Percentiles rank a stretch among this genome's conserved stretches.
Conservation (phyloP, 441 rosid genomes). For the Erysimum cheiri region DNA sequence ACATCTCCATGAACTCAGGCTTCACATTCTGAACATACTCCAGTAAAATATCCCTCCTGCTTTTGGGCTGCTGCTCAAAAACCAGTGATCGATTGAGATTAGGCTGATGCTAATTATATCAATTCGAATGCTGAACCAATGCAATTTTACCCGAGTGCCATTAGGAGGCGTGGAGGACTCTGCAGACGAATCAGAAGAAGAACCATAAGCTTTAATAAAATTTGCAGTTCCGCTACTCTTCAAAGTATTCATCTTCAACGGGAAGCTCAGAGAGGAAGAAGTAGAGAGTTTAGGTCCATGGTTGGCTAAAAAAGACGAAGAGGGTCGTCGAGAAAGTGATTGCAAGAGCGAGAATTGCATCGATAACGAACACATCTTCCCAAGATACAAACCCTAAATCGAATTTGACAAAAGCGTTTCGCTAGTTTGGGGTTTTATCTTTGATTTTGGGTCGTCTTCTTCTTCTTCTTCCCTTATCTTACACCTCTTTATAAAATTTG, state of each 20-base stretch:
- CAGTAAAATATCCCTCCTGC: slow-evolving; percentile 81
- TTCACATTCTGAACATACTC: slow-evolving; percentile 97
- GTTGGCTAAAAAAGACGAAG: slow-evolving; percentile 39
- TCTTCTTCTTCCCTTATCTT: too few relatives aligned
- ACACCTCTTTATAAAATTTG: too few relatives aligned
- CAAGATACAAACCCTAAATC: not conserved
- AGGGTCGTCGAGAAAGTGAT: slow-evolving; percentile 41
- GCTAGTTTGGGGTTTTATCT: not conserved
- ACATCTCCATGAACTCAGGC: slow-evolving; percentile 95
- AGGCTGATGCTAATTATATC: too few relatives aligned
- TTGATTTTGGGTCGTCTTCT: not conserved
- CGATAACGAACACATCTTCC: slow-evolving; percentile 60
- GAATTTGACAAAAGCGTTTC: not conserved
- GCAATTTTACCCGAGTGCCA: slow-evolving; percentile 61
- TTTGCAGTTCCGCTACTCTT: slow-evolving; percentile 33
- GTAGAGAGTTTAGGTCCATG: slow-evolving; percentile 45
- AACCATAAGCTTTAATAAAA: slow-evolving; percentile 62
- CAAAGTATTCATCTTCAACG: slow-evolving; percentile 27
- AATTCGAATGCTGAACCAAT: too few relatives aligned
- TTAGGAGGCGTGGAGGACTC: slow-evolving; percentile 65
- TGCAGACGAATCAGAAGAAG: slow-evolving; percentile 56
- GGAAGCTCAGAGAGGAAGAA: slow-evolving; percentile 49
- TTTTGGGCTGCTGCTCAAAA: slow-evolving; percentile 52
- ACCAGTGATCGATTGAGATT: too few relatives aligned
- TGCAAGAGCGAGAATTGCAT: slow-evolving; percentile 48